A percentile compares a stretch with the other conserved stretches of the same genome.
Evolutionary conservation across 139 green algal species (phyloP).

Genomic region (Asterochloris erici): DNA sequence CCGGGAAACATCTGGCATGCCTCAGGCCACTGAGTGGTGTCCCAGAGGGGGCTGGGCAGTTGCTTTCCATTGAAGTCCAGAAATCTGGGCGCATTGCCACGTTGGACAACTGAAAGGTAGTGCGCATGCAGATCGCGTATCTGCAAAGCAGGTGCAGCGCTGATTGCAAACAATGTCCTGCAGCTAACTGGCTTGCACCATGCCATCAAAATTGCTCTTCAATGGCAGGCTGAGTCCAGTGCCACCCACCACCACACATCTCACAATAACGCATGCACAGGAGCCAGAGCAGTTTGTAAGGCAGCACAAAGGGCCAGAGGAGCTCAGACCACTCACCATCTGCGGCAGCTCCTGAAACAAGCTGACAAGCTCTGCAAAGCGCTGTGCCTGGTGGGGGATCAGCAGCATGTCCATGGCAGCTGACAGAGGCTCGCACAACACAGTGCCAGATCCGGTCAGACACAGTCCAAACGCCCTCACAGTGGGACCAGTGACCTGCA

Average conservation of each 20-base stretch:
- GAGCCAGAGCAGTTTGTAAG: no score
- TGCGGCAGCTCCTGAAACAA: not conserved
- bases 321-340: not conserved
- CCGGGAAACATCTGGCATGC: not conserved
- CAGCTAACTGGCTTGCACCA: no score
- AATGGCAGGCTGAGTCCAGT: no score
- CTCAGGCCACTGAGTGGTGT: not conserved
- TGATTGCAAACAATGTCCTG: no score
- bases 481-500: conserved; percentile 1
- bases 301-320: no score
- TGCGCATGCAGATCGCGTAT: not conserved
- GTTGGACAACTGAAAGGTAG: not conserved
- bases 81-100: not conserved
- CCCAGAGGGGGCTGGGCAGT: conserved; percentile 1
- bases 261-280: no score
- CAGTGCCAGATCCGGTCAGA: not conserved
- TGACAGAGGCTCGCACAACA: not conserved
- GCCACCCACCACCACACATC: no score
- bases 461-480: not conserved
- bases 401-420: conserved; percentile 10
- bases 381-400: not conserved
- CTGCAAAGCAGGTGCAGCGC: not conserved
- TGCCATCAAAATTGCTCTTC: no score
- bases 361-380: not conserved
- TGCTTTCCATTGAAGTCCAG: not conserved